Conservation (phyloP, 441 rosid genomes). For the Biscutella laevigata region DNA sequence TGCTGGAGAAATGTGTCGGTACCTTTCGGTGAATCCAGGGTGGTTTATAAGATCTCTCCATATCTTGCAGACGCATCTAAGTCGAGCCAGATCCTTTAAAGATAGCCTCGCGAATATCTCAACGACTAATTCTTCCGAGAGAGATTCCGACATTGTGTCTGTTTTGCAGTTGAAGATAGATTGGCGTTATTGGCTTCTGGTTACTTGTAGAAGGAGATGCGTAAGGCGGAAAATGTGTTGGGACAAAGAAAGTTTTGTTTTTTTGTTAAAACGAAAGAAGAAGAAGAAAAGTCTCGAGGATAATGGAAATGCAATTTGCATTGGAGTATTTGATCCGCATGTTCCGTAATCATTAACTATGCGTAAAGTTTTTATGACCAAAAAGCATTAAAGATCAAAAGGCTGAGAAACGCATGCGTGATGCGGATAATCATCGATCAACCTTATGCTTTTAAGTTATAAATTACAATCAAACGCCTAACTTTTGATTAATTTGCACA, state of each 20-base stretch:
- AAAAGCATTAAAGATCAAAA: too few species aligned
- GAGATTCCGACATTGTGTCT: constrained; percentile 18
- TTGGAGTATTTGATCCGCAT: neutral
- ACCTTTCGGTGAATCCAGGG: neutral
- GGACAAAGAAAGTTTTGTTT: neutral
- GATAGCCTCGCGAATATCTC: constrained; percentile 21
- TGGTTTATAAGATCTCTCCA: constrained; percentile 20
- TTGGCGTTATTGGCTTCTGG: neutral
- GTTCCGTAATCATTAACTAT: neutral
- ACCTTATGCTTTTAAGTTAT: too few species aligned
- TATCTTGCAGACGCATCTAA: constrained; percentile 22
- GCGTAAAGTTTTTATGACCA: too few species aligned
- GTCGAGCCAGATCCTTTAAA: constrained; percentile 13
- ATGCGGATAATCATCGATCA: too few species aligned
- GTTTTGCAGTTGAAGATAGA: neutral
- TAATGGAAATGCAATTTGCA: neutral
- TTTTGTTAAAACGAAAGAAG: neutral
- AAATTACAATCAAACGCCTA: too few species aligned
- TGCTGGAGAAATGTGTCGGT: neutral
- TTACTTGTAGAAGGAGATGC: constrained; percentile 6
- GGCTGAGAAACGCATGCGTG: too few species aligned
- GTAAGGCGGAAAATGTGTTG: neutral
- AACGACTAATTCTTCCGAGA: constrained; percentile 14
- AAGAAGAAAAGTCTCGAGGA: neutral
- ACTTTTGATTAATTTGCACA: too few species aligned